Conservation (phyloP, 2,329 filamentous ascomycete genomes). For the Epichloe sibirici region DNA sequence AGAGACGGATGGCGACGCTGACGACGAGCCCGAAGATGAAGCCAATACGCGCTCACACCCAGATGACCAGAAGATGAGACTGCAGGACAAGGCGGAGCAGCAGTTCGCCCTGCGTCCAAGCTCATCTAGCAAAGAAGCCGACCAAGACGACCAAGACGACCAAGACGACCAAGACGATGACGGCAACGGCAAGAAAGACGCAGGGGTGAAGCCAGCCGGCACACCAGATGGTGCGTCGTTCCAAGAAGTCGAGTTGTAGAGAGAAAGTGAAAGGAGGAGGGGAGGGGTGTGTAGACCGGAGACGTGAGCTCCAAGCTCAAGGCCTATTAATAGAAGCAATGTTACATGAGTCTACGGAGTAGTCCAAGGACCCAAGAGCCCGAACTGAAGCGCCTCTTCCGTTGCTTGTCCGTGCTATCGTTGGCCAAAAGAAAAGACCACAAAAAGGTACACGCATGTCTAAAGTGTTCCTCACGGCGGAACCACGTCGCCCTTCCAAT, state of each 20-base stretch:
- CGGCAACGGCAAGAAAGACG: slow-evolving; percentile 20
- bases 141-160: slow-evolving; percentile 16
- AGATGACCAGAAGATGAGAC: slow-evolving; percentile 44
- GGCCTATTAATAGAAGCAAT: neutral
- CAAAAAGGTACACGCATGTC: no score
- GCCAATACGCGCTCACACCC: slow-evolving; percentile 17
- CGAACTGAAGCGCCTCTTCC: no score
- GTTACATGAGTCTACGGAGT: neutral
- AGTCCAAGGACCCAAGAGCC: neutral
- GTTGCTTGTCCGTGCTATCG: no score
- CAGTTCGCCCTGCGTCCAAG: slow-evolving; percentile 37
- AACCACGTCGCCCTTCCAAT: slow-evolving; percentile 56
- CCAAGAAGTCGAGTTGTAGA: slow-evolving; percentile 48
- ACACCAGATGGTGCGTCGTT: slow-evolving; percentile 48
- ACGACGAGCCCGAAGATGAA: slow-evolving; percentile 23
- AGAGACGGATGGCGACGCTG: slow-evolving; percentile 7
- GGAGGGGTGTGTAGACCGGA: neutral
- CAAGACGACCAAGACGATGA: no score
- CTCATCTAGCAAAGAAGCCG: slow-evolving; percentile 12
- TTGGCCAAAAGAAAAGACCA: no score
- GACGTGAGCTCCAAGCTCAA: no score
- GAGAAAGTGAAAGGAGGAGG: neutral
- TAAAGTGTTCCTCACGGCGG: slow-evolving; percentile 29
- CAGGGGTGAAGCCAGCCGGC: slow-evolving; percentile 27
- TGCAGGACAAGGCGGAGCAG: slow-evolving; percentile 43